phyloP scores from a whole-genome alignment of 2,329 filamentous ascomycete genomes.

The Trichophaea hybrida region DNA sequence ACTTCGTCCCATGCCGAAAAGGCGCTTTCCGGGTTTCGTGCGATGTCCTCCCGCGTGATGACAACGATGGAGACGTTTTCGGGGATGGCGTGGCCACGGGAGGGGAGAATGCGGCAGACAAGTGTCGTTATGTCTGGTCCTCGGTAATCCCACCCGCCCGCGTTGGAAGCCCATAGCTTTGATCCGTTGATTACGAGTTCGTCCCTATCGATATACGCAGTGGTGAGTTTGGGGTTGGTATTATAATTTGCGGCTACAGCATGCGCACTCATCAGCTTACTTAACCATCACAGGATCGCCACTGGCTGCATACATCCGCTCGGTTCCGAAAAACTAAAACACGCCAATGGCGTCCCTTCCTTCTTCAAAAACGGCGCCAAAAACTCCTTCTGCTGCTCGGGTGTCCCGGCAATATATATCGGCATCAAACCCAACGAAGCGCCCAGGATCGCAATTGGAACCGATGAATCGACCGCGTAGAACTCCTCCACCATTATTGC shows the following conservation, averaged over 20 bases:
- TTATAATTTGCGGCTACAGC: background rate
- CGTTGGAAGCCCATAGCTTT: slow-evolving; percentile 45
- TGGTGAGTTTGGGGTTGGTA: slow-evolving; percentile 31
- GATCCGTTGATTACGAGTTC: slow-evolving; percentile 42
- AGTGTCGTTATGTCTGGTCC: slow-evolving; percentile 41
- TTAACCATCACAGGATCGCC: background rate
- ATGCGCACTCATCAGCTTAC: background rate
- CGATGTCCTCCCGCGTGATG: background rate
- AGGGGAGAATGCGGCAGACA: slow-evolving; percentile 33
- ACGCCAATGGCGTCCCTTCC: slow-evolving; percentile 37
- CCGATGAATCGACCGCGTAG: slow-evolving; percentile 39
- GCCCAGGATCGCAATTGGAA: slow-evolving; percentile 38
- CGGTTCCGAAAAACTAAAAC: slow-evolving; percentile 41
- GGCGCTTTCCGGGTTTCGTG: background rate
- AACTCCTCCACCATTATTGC: slow-evolving; percentile 41
- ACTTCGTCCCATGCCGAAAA: background rate
- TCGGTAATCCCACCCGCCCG: slow-evolving; percentile 39
- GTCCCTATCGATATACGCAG: slow-evolving; percentile 37
- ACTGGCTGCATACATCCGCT: slow-evolving; percentile 38
- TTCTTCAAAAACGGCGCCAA: slow-evolving; percentile 37
- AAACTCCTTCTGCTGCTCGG: slow-evolving; percentile 33
- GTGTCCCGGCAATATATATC: slow-evolving; percentile 35
- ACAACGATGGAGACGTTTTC: background rate
- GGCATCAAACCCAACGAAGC: slow-evolving; percentile 41
- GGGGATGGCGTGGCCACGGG: background rate